Percentiles rank a stretch among this genome's conserved stretches.
phyloP scores from a whole-genome alignment of 1,284 basidiomycete species.

The Xerocomus amazonicus region DNA sequence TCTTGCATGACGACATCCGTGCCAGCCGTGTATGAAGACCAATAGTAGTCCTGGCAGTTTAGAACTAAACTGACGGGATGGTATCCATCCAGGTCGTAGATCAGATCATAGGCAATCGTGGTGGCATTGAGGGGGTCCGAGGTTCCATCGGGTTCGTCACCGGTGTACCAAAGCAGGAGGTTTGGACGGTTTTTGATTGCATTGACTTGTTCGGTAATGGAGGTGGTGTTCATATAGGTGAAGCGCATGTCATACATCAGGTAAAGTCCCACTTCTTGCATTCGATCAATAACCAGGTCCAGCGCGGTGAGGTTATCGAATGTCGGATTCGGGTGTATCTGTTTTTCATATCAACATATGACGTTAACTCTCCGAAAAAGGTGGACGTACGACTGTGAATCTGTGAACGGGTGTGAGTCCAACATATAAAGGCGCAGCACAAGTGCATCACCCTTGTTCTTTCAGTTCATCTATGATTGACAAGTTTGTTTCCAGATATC shows the following conservation, averaged over 20 bases:
- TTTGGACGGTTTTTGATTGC: constrained; percentile 62
- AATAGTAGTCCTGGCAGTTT: constrained; percentile 71
- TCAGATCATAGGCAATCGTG: constrained; percentile 53
- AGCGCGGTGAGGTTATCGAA: constrained; percentile 58
- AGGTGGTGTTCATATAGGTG: constrained; percentile 60
- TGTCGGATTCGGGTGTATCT: constrained; percentile 64
- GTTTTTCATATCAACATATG: constrained; percentile 3
- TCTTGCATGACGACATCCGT: constrained; percentile 62
- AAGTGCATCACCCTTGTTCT: constrained; percentile 50
- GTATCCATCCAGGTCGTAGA: constrained; percentile 66
- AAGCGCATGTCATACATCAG: constrained; percentile 76
- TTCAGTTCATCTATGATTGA: constrained; percentile 56
- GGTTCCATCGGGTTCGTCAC: constrained; percentile 71
- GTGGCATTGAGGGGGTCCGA: constrained; percentile 65
- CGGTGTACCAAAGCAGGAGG: constrained; percentile 74
- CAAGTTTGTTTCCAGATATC: constrained; percentile 54
- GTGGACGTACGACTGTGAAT: constrained; percentile 33
- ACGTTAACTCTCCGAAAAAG: background rate
- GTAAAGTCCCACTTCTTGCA: constrained; percentile 69
- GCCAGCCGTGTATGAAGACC: constrained; percentile 54
- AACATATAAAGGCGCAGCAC: background rate
- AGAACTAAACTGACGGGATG: constrained; percentile 73
- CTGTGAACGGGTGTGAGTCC: constrained; percentile 13
- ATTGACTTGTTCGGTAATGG: constrained; percentile 64
- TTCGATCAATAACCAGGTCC: constrained; percentile 56